These are phyloP conservation scores for Trichoderma sp. DNA, from an alignment of 2,329 filamentous ascomycete species.

Conservation along the genomic window DNA sequence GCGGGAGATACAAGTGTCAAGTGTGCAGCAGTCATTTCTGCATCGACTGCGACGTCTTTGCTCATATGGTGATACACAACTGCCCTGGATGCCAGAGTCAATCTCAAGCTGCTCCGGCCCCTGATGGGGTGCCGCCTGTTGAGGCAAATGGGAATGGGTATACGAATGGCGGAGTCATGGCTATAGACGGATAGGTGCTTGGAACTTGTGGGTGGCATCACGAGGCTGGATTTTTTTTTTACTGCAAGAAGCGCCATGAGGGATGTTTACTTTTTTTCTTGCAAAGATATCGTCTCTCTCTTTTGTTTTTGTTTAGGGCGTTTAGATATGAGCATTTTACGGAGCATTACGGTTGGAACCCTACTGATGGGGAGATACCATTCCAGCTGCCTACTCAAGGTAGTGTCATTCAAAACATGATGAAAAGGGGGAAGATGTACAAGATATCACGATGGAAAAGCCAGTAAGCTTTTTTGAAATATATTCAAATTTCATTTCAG, in stretches of 20 bases:
- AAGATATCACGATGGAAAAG: not conserved
- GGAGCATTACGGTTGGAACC: not conserved
- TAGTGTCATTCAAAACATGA: not conserved
- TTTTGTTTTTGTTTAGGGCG: not conserved
- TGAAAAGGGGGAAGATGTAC: not conserved
- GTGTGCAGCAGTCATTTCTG: conserved; percentile 91
- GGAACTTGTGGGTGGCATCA: not conserved
- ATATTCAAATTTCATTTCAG: conserved; percentile 1
- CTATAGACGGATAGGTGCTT: conserved; percentile 37
- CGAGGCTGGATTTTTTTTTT: too few relatives aligned
- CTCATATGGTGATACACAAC: conserved; percentile 92
- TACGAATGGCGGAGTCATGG: conserved; percentile 43
- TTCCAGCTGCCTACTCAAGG: not conserved
- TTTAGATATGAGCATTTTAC: conserved; percentile 3
- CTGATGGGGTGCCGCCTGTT: conserved; percentile 21
- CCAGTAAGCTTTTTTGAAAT: not conserved
- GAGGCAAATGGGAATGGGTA: conserved; percentile 35
- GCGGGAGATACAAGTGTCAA: conserved; percentile 82
- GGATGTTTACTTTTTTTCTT: not conserved
- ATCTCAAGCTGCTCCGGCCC: not conserved
- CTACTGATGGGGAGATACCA: not conserved
- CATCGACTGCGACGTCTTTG: conserved; percentile 95
- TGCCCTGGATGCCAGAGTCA: conserved; percentile 80
- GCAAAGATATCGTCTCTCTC: not conserved
- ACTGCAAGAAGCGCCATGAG: not conserved